Evolutionary conservation across 352 stramenopile species (phyloP), one percentile per base, ranked within the genome.

Genomic region (Pythium periplocum): DNA sequence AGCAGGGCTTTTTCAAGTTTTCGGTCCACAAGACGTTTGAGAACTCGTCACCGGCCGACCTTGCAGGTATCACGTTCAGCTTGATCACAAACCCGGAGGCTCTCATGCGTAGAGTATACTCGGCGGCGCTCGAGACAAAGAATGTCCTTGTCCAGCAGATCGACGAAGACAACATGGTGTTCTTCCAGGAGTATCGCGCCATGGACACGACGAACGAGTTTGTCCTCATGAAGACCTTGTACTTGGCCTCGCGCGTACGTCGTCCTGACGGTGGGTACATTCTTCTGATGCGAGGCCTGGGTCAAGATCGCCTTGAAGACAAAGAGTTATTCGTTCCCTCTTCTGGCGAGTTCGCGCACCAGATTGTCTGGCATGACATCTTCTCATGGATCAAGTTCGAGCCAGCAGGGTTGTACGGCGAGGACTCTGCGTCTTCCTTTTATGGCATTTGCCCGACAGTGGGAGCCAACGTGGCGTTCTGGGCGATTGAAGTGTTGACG

Each of bases 401-500:
- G 35, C 58, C 66, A 35, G 11, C 60, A 3, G 60, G 60, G 8
- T 43, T 62, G 34, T 57, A 57, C 11, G 71, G 68, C 6, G 51
- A 65, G 33, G 68, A 75, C 46, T 75, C 55, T 39, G 34, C 62
- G 39, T 52, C 68, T 10, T 61, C 56, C 33, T 78, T 78, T 55
- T 59, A 54, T 31, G 71, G 71, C 36, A 43, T 69, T 36, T 57
- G 53, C 0, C 71, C 71, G 0, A 72, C 68, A 2, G 66, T 78
- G 3, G 68, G 68, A 11, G 48, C 69, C 51, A 81, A 64, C 50
- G 61, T 57, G 26, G 53, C 57, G 45, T 78, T 72, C 52, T 82
- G 71, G 71, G 61, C 70, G 37, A 56, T 74, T 9, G 71, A 76
- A 47, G 68, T 74, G 35, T 47, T 78, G 33, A 65, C 69, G 45